Conservation (phyloP, 164 flowering plant genomes). For the Liquidambar formosana region DNA sequence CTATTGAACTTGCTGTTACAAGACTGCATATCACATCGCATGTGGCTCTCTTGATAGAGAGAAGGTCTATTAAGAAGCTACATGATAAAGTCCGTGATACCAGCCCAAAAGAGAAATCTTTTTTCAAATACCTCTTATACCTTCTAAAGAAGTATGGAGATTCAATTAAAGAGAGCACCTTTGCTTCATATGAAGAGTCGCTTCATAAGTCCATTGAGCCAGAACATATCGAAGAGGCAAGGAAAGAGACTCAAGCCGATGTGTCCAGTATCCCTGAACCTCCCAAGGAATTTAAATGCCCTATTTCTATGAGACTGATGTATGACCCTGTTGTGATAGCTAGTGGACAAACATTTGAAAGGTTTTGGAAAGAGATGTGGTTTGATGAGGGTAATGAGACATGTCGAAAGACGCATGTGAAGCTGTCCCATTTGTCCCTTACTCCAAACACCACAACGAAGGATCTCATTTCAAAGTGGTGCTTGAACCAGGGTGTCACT, state of each 20-base stretch:
- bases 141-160: constrained; percentile 29
- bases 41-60: constrained; percentile 21
- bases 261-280: not conserved
- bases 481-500: constrained; percentile 25
- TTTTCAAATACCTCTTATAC: constrained; percentile 18
- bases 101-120: constrained; percentile 4
- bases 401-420: constrained; percentile 21
- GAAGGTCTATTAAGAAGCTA: constrained; percentile 19
- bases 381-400: constrained; percentile 16
- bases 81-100: not conserved
- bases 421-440: constrained; percentile 11
- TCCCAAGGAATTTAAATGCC: constrained; percentile 24
- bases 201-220: not conserved
- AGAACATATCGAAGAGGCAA: no score
- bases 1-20: constrained; percentile 20
- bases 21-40: constrained; percentile 23
- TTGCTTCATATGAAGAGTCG: not conserved
- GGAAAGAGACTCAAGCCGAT: not conserved
- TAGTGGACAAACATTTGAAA: constrained; percentile 27
- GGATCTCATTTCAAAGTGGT: constrained; percentile 19
- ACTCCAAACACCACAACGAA: constrained; percentile 20
- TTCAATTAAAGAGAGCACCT: not conserved
- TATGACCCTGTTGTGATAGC: constrained; percentile 26
- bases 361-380: constrained; percentile 29
- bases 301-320: constrained; percentile 24